Evolutionary conservation across 495 filamentous ascomycete species (phyloP), one percentile per base, ranked within the genome.

Genomic region (Tetracladium setigerum): DNA sequence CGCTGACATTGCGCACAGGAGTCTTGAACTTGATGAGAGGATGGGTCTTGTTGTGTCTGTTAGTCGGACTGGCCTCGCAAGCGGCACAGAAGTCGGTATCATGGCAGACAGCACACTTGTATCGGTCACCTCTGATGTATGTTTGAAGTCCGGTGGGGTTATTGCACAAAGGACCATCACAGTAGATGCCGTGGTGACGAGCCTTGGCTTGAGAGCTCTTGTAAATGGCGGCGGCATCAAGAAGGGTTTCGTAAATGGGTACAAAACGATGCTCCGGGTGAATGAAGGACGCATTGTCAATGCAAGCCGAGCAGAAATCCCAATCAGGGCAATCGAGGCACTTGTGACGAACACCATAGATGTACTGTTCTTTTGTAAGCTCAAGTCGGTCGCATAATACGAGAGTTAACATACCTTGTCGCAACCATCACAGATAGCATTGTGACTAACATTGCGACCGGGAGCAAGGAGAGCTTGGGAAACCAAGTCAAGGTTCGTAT

Each of bases 1-100:
- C 87, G 42, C 77, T 84, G 22, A 96, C 89, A 54, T 86, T 86
- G 51, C 87, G 85, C 38, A 97, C 86, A 1, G 90, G 84, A 2
- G 86, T 92, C 77, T 89, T 95, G 73, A 99, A 88, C 69, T 95
- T 96, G 68, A 99, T 87, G 58, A 97, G 68, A 5, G 92, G 92
- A 59, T 99, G 92, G 13, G 92, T 95, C 54, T 78, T 78, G 70
- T 97, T 97, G 71, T 99, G 92, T 6, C 64, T 67, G 64, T 95
- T 89, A 42, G 70, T 72, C 5, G 94, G 94, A 53, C 78, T 77
- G 19, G 90, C 86, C 68, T 99, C 92, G 67, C 92, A 99, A 59
- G 77, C 85, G 53, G 84, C 89, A 62, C 92, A 99, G 75, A 97
- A 95, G 59, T 98, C 94, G 30, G 83, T 86, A 62, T 99, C 94